These are phyloP conservation scores for Thelonectria rubi DNA, from an alignment of 2,329 filamentous ascomycete species.

Conservation along the genomic window DNA sequence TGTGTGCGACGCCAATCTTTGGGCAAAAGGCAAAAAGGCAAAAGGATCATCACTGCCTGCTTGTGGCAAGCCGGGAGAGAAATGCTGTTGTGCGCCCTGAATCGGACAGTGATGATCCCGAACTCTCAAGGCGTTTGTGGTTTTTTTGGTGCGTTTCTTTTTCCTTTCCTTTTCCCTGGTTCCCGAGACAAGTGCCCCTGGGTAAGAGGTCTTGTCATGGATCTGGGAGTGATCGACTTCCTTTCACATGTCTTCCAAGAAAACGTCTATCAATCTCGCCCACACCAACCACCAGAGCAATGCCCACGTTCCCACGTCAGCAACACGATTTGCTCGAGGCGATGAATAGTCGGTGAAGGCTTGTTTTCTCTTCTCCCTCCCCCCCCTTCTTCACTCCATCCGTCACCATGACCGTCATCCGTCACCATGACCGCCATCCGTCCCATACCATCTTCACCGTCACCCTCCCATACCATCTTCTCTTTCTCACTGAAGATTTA, in stretches of 20 bases:
- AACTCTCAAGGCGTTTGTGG: not conserved
- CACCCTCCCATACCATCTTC: slow-evolving; percentile 29
- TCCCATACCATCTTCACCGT: slow-evolving; percentile 15
- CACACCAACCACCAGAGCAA: not conserved
- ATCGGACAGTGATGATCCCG: not conserved
- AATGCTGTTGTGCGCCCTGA: not conserved
- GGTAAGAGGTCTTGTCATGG: not conserved
- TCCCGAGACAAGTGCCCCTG: not conserved
- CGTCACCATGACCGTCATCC: not conserved
- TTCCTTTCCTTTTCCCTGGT: not conserved
- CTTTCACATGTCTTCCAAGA: slow-evolving; percentile 9
- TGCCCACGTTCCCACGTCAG: slow-evolving; percentile 1
- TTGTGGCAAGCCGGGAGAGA: not conserved
- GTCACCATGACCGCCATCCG: too few relatives aligned
- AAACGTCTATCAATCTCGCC: not conserved
- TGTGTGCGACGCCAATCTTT: not conserved
- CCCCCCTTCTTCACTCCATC: too few relatives aligned
- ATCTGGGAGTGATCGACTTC: not conserved
- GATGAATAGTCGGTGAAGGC: slow-evolving; percentile 7
- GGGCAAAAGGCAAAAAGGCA: too few relatives aligned
- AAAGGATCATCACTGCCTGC: slow-evolving; percentile 9
- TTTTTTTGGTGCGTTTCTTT: too few relatives aligned
- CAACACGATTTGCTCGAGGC: not conserved
- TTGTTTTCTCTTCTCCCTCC: slow-evolving; percentile 9
- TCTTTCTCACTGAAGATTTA: slow-evolving; percentile 76